These are phyloP conservation scores for Phoenix dactylifera DNA, from an alignment of 176 grass and related monocot genomes.

Conservation along the genomic window DNA sequence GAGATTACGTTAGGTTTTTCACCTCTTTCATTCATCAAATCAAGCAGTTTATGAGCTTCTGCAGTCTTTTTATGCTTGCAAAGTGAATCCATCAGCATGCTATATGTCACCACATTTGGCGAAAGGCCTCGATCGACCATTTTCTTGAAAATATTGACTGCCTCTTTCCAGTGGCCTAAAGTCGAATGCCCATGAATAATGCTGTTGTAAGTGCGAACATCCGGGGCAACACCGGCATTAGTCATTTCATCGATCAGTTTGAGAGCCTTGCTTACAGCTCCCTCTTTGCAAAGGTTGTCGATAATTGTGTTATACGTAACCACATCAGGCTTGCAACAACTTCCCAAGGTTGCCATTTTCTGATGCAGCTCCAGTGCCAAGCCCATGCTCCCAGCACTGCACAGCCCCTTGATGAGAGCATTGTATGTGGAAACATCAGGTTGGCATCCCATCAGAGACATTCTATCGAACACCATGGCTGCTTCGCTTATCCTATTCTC, in stretches of 20 bases:
- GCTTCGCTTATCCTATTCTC: conserved; percentile 6
- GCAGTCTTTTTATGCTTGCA: conserved; percentile 7
- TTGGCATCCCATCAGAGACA: conserved; percentile 21
- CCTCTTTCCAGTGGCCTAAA: conserved; percentile 8
- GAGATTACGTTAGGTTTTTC: not conserved
- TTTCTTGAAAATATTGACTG: not conserved
- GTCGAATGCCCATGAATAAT: conserved; percentile 21
- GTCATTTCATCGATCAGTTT: conserved; percentile 9
- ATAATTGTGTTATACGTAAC: conserved; percentile 13
- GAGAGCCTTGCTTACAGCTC: not conserved
- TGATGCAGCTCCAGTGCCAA: not conserved
- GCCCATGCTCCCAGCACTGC: not conserved
- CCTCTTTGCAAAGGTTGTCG: conserved; percentile 13
- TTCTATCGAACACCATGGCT: conserved; percentile 16
- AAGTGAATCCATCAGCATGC: conserved; percentile 2
- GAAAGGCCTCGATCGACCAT: conserved; percentile 6
- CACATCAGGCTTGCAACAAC: conserved; percentile 5
- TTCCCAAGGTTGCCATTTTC: conserved; percentile 11
- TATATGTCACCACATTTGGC: conserved; percentile 3
- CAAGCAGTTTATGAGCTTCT: conserved; percentile 18
- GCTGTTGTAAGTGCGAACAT: not conserved
- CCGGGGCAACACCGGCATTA: not conserved
- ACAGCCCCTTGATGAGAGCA: conserved; percentile 17
- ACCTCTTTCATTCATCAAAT: conserved; percentile 11
- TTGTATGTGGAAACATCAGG: not conserved